Evolutionary conservation across 352 stramenopile species (phyloP).

Genomic region (Bremia lactucae): DNA sequence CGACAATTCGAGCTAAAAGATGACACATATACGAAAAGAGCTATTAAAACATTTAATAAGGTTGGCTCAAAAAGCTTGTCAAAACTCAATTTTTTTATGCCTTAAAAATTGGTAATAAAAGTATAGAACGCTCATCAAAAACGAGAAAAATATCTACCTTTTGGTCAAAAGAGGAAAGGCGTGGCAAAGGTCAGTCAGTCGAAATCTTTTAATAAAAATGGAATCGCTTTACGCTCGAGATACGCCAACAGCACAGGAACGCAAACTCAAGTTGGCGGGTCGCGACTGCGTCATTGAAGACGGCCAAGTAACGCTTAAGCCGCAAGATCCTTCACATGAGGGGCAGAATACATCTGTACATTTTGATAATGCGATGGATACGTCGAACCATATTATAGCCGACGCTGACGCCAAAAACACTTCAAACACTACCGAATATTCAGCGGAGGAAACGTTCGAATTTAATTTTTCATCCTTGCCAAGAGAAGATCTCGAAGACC

Average conservation of each 20-base stretch:
- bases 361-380: constrained; percentile 9
- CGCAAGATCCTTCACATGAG: not conserved
- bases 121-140: too few relatives aligned
- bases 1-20: too few relatives aligned
- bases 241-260: constrained; percentile 16
- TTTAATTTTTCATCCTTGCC: constrained; percentile 15
- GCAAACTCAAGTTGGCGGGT: constrained; percentile 9
- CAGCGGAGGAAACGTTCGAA: constrained; percentile 14
- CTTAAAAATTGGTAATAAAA: too few relatives aligned
- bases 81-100: too few relatives aligned
- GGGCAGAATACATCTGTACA: constrained; percentile 1
- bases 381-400: constrained; percentile 1
- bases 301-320: constrained; percentile 4
- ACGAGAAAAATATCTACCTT: too few relatives aligned
- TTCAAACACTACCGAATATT: not conserved
- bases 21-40: too few relatives aligned
- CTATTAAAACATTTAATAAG: too few relatives aligned
- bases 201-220: constrained; percentile 11
- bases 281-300: constrained; percentile 4
- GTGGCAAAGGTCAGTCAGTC: not conserved
- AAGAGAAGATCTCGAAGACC: constrained; percentile 10
- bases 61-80: too few relatives aligned
- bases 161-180: too few relatives aligned
- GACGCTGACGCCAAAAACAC: not conserved
- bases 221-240: constrained; percentile 27